Evolutionary conservation across 2,329 filamentous ascomycete species (phyloP), one percentile per base, ranked within the genome.

Genomic region (Ophiostoma quercus): DNA sequence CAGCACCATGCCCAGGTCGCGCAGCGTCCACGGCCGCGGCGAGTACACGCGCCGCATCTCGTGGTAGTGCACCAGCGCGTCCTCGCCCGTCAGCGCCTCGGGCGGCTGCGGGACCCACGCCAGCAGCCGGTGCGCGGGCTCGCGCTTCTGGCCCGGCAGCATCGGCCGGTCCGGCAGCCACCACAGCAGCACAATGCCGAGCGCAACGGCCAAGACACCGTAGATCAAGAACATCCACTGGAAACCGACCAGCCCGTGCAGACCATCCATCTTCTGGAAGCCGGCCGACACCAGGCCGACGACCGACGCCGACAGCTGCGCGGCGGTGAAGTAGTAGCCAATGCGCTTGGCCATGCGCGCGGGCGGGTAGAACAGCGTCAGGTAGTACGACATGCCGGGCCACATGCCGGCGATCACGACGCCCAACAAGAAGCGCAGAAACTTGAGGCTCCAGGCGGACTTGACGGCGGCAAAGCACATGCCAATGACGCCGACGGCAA

Each of bases 201-300:
- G 84, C 1, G 90, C 79, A 41, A 94, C 82, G 2, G 88, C 91
- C 68, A 92, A 84, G 11, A 96, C 81, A 1, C 93, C 93, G 75
- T 94, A 97, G 25, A 97, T 79, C 66, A 97, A 84, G 76, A 97
- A 96, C 93, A 97, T 97, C 91, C 91, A 95, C 73, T 91, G 89
- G 77, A 92, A 94, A 3, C 93, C 93, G 3, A 92, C 90, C 0
- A 96, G 83, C 0, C 92, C 92, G 3, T 86, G 84, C 0, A 84
- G 76, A 0, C 91, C 92, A 75, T 97, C 92, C 91, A 97, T 96
- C 76, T 94, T 83, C 79, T 97, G 93, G 77, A 97, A 96, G 0
- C 92, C 93, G 0, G 93, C 93, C 11, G 92, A 96, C 5, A 96
- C 93, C 3, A 97, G 84, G 1, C 93, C 92, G 2, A 96, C 93